phyloP scores from a whole-genome alignment of 768 basidiomycete genomes.

The Coprinopsis cinerea region DNA sequence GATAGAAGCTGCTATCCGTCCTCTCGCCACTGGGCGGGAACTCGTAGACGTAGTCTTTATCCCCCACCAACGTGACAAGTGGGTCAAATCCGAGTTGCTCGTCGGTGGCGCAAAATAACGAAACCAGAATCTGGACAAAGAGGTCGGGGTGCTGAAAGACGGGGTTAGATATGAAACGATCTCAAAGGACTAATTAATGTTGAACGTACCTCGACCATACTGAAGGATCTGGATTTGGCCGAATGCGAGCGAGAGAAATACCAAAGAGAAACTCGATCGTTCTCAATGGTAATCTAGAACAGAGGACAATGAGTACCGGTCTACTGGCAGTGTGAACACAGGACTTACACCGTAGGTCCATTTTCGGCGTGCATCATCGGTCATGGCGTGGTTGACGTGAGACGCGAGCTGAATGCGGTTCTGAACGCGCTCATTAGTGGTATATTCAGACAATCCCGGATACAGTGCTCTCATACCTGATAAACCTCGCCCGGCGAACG shows the following conservation, averaged over 20 bases:
- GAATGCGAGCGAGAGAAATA: slow-evolving; percentile 13
- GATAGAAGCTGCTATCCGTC: background rate
- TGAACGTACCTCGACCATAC: slow-evolving; percentile 4
- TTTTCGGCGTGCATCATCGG: slow-evolving; percentile 20
- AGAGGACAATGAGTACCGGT: background rate
- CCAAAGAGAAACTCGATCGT: slow-evolving; percentile 5
- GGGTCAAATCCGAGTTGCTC: background rate
- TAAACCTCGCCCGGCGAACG: background rate
- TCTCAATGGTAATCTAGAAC: slow-evolving; percentile 10
- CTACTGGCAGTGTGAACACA: background rate
- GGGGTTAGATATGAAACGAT: background rate
- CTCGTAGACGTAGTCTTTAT: background rate
- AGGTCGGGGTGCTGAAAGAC: background rate
- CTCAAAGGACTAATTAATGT: too few species aligned
- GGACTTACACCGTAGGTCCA: slow-evolving; percentile 19
- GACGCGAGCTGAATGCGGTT: slow-evolving; percentile 6
- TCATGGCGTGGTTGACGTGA: slow-evolving; percentile 17
- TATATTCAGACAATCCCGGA: background rate
- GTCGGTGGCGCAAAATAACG: slow-evolving; percentile 4
- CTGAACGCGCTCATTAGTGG: slow-evolving; percentile 5
- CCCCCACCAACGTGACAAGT: background rate
- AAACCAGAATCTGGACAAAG: slow-evolving; percentile 3
- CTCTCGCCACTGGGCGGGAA: background rate
- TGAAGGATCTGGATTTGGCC: slow-evolving; percentile 5
- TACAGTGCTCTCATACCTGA: slow-evolving; percentile 2